A percentile compares a stretch with the other conserved stretches of the same genome.
phyloP scores from a whole-genome alignment of 129 eudicot species.

The Helianthus annuus region HanXRQr2.0-SUNRISE NC_035435.2:22139940-22140439 shows the following conservation, averaged over 20 bases:
- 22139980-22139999: slow-evolving; percentile 65
- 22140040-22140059: slow-evolving; percentile 57
- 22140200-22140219: slow-evolving; percentile 84
- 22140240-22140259: slow-evolving; percentile 30
- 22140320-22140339: no score
- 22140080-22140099: slow-evolving; percentile 68
- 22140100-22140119: slow-evolving; percentile 27
- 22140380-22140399: no score
- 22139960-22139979: slow-evolving; percentile 80
- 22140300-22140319: no score
- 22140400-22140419: no score
- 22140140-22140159: neutral
- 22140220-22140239: slow-evolving; percentile 77
- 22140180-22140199: slow-evolving; percentile 83
- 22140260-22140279: no score
- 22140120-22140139: no score
- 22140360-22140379: no score
- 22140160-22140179: slow-evolving; percentile 12
- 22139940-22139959: slow-evolving; percentile 71
- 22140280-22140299: no score
- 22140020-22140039: slow-evolving; percentile 60
- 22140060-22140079: slow-evolving; percentile 93
- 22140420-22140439: no score
- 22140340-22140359: no score
- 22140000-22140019: slow-evolving; percentile 60